phyloP scores from a whole-genome alignment of 495 filamentous ascomycete genomes.

The Daldinia grandis region DNA sequence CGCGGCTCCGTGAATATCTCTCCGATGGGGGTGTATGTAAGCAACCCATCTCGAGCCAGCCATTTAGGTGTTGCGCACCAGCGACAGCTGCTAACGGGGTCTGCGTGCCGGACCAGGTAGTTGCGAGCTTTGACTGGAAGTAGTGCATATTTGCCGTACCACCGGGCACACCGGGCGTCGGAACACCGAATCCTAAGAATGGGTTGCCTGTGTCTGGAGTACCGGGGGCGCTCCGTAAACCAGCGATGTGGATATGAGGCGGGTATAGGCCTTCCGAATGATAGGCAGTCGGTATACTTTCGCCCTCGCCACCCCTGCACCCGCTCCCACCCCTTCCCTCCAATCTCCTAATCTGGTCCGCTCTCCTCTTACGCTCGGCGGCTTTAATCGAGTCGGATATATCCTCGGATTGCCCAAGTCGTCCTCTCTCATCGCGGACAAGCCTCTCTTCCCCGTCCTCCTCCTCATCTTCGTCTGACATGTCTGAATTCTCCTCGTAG shows the following conservation, averaged over 20 bases:
- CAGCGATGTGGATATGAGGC: slow-evolving; percentile 49
- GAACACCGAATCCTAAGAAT: slow-evolving; percentile 70
- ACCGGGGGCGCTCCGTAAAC: slow-evolving; percentile 41
- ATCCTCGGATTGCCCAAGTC: slow-evolving; percentile 33
- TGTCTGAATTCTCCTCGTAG: slow-evolving; percentile 82
- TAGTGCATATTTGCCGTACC: slow-evolving; percentile 90
- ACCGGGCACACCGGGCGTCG: slow-evolving; percentile 81
- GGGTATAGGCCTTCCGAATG: slow-evolving; percentile 43
- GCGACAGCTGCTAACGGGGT: slow-evolving; percentile 89
- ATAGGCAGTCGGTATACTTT: slow-evolving; percentile 31
- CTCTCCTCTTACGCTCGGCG: slow-evolving; percentile 55
- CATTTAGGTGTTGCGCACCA: slow-evolving; percentile 61
- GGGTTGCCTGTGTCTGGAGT: slow-evolving; percentile 64
- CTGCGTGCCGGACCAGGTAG: slow-evolving; percentile 81
- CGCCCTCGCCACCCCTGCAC: slow-evolving; percentile 11
- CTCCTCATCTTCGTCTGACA: slow-evolving; percentile 54
- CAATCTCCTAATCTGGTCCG: slow-evolving; percentile 45
- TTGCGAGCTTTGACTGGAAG: slow-evolving; percentile 83
- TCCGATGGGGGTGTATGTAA: slow-evolving; percentile 15
- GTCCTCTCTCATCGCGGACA: slow-evolving; percentile 24
- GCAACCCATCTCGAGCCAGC: slow-evolving; percentile 50
- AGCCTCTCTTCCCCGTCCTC: slow-evolving; percentile 47
- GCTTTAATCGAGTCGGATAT: slow-evolving; percentile 52
- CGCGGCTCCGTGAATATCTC: slow-evolving; percentile 21
- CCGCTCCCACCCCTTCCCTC: slow-evolving; percentile 28